Evolutionary conservation across 1,139 yeast genomes (phyloP), one percentile per base, ranked within the genome.

Genomic region (Candida anutae): DNA sequence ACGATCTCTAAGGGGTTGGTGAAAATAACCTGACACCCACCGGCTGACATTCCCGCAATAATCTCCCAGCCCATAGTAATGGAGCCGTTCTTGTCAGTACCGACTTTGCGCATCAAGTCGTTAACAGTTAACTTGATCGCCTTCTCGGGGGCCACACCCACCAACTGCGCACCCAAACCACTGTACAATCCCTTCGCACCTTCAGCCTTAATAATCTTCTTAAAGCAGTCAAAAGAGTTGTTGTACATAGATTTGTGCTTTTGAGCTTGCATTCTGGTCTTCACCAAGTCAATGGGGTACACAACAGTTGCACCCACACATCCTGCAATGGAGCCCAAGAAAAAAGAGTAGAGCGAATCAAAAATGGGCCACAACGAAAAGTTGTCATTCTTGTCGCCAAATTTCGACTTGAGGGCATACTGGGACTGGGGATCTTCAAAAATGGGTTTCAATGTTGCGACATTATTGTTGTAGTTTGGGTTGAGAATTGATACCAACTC

Each of bases 221-320:
- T 63, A 54, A 87, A 79, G 58, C 97, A 90, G 53, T 90, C 97
- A 17, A 77, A 38, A 6, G 95, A 87, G 49, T 83, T 87, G 39
- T 73, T 74, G 58, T 90, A 90, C 28, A 69, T 58, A 13, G 84
- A 70, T 23, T 79, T 64, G 37, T 77, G 72, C 43, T 87, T 75
- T 61, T 90, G 97, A 38, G 94, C 94, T 59, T 90, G 98, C 95
- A 90, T 85, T 55, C 97, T 75, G 4, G 98, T 90, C 62, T 90
- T 90, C 40, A 90, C 90, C 53, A 90, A 69, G 59, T 90, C 98
- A 44, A 90, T 90, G 24, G 98, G 98, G 52, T 90, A 90, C 25
- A 90, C 98, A n/a, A 82, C 87, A 6, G 96, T 84, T 15, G 98
- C 97, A 42, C 98, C 98, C 56, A 90, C 78, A 48, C 96, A 94